A percentile compares a stretch with the other conserved stretches of the same genome.
phyloP scores from a whole-genome alignment of 352 stramenopile species.

The Phytophthora boehmeriae region DNA sequence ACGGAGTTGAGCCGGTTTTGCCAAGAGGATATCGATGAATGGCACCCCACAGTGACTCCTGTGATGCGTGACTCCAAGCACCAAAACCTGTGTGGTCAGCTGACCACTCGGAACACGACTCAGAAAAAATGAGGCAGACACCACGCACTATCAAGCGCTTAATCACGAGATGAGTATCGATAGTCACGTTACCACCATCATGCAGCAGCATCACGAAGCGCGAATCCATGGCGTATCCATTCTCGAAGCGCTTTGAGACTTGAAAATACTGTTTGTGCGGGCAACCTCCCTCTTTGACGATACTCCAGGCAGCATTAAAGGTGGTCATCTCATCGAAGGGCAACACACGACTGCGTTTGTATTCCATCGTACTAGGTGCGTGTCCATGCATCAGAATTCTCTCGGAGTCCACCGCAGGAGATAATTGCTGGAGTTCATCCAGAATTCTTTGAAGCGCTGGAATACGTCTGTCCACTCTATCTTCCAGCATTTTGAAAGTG shows the following conservation, averaged over 20 bases:
- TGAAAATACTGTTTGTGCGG: constrained; percentile 4
- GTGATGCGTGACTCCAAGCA: neutral
- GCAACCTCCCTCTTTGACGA: neutral
- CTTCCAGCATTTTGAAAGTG: constrained; percentile 1
- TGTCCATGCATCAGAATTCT: neutral
- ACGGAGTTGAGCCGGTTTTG: neutral
- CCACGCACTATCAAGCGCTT: neutral
- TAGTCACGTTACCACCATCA: neutral
- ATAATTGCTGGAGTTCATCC: neutral
- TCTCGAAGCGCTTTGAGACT: constrained; percentile 2
- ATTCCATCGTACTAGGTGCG: neutral
- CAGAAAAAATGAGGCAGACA: constrained; percentile 3
- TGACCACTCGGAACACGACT: constrained; percentile 4
- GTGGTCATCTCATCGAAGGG: constrained; percentile 3
- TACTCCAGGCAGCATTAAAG: constrained; percentile 1
- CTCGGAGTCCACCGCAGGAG: neutral
- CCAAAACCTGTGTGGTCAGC: neutral
- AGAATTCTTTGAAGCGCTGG: neutral
- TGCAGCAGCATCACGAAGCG: neutral
- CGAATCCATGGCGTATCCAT: constrained; percentile 1
- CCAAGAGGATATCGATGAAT: neutral
- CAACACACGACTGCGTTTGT: neutral
- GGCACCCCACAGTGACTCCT: constrained; percentile 7
- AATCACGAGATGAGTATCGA: constrained; percentile 7
- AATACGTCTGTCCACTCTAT: neutral